Base-by-base conservation (phyloP, 768 basidiomycete genomes). In the Boletus rex-veris region DNA sequence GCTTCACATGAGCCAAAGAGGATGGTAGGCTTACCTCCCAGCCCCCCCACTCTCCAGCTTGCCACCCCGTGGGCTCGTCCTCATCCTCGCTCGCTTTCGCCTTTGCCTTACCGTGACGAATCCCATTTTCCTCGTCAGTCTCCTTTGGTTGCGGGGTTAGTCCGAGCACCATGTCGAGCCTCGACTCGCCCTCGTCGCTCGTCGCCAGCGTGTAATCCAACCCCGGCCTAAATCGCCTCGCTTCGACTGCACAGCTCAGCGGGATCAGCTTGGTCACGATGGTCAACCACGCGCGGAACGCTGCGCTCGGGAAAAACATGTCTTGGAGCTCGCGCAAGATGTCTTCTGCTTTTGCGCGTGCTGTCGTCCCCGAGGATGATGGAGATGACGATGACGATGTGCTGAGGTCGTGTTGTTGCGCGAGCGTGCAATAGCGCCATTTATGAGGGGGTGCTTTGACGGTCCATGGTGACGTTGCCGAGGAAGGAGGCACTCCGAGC, bases 141-240 rank as follows among this genome's bases (percentile, higher is more conserved):
- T 46, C 47, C 36, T 54, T 42, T 45, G 58, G 61, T 16, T 57
- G 76, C 28, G 93, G 93, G 14, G 93, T 98, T 58, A 96, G 71
- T 3, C 90, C 91, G 14, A 98, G 79, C 52, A 90, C 86, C 21
- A 90, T 84, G 68, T 98, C 96, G 61, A 98, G 71, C 57, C 90
- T 75, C 48, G 87, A 84, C 66, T 93, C 91, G 47, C 75, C 84
- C 60, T 86, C 85, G 62, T 92, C 87, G 62, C 87, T 88, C 61
- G 90, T 89, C 47, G 96, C 96, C 3, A 98, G 82, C 40, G 94
- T 95, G 68, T 98, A 98, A 69, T 97, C 96, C 61, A 98, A 74
- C 2, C 94, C 96, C 1, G 93, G 92, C 54, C 95, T 76, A 71
- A 98, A 95, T 50, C 96, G 75, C 61, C 96, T 76, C 45, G 91